Evolutionary conservation across 139 green algal genomes (phyloP).

Genomic region (Chlamydomonas incerta): DNA sequence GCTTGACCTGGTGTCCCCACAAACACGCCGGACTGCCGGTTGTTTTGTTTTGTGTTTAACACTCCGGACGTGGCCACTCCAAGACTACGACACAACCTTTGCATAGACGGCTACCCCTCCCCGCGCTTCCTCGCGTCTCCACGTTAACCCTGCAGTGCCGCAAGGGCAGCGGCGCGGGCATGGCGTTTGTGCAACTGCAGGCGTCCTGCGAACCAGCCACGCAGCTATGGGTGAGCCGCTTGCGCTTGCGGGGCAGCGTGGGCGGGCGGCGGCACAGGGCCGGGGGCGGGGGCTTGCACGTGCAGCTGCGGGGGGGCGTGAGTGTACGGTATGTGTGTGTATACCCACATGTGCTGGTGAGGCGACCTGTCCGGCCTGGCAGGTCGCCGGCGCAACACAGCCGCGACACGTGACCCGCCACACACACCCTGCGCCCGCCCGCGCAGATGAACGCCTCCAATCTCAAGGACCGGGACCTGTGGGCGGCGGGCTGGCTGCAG

Average conservation of each 20-base stretch:
- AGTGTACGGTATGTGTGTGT: no score
- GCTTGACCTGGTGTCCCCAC: no score
- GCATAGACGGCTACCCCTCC: neutral
- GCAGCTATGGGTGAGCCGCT: constrained; percentile 51
- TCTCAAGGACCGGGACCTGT: constrained; percentile 62
- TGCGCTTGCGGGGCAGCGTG: no score
- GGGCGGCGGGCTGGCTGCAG: constrained; percentile 73
- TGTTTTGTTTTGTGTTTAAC: neutral
- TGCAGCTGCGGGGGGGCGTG: no score
- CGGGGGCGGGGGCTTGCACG: no score
- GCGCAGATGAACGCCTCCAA: constrained; percentile 60
- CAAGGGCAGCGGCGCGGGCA: constrained; percentile 1
- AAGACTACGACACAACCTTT: no score
- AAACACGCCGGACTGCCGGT: no score
- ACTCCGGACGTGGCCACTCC: no score
- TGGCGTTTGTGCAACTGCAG: constrained; percentile 44
- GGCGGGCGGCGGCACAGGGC: no score
- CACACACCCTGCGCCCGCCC: neutral
- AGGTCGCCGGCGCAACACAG: neutral
- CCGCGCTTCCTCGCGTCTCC: neutral
- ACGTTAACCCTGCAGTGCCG: neutral
- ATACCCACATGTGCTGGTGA: neutral
- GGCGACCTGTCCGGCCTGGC: no score
- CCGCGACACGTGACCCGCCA: no score
- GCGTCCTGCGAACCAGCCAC: constrained; percentile 45